Percentiles rank a stretch among this genome's conserved stretches.
These are phyloP conservation scores for Phytophthora citricola DNA, from an alignment of 352 stramenopile genomes.

Conservation along the genomic window DNA sequence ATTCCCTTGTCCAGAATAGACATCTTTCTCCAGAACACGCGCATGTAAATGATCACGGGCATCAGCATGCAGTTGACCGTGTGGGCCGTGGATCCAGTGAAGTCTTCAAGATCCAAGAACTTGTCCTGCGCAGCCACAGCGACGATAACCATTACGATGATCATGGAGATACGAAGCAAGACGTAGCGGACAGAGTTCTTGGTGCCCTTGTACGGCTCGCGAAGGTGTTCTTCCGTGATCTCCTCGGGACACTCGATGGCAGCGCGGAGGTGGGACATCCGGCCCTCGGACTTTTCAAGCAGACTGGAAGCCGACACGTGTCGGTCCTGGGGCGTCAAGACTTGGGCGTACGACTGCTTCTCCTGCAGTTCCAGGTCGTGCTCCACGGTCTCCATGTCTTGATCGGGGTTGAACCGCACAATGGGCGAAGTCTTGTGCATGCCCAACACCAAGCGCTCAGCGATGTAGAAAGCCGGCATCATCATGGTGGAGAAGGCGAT, in stretches of 20 bases:
- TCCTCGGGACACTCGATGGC: slow-evolving; percentile 21
- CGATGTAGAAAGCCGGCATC: slow-evolving; percentile 53
- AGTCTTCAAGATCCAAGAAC: slow-evolving; percentile 38
- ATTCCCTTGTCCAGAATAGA: slow-evolving; percentile 49
- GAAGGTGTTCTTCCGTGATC: slow-evolving; percentile 23
- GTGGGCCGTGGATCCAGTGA: slow-evolving; percentile 49
- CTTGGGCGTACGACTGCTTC: slow-evolving; percentile 16
- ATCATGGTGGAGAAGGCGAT: slow-evolving; percentile 57
- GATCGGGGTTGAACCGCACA: slow-evolving; percentile 22
- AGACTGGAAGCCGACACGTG: slow-evolving; percentile 14
- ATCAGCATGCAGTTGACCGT: slow-evolving; percentile 62
- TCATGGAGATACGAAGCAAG: slow-evolving; percentile 18
- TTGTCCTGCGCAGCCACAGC: slow-evolving; percentile 7
- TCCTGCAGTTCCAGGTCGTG: slow-evolving; percentile 21
- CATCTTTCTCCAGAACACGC: slow-evolving; percentile 46
- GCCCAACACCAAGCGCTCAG: slow-evolving; percentile 18
- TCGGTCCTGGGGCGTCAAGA: slow-evolving; percentile 8
- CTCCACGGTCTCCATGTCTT: slow-evolving; percentile 5
- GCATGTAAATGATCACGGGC: slow-evolving; percentile 57
- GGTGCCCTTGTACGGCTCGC: slow-evolving; percentile 44
- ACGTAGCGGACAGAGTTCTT: slow-evolving; percentile 47
- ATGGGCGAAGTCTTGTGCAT: slow-evolving; percentile 38
- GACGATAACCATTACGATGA: slow-evolving; percentile 22
- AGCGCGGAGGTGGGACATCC: slow-evolving; percentile 25
- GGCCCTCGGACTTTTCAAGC: slow-evolving; percentile 20